Evolutionary conservation across 768 basidiomycete species (phyloP).

Genomic region (Leccinum longicurvipes): DNA sequence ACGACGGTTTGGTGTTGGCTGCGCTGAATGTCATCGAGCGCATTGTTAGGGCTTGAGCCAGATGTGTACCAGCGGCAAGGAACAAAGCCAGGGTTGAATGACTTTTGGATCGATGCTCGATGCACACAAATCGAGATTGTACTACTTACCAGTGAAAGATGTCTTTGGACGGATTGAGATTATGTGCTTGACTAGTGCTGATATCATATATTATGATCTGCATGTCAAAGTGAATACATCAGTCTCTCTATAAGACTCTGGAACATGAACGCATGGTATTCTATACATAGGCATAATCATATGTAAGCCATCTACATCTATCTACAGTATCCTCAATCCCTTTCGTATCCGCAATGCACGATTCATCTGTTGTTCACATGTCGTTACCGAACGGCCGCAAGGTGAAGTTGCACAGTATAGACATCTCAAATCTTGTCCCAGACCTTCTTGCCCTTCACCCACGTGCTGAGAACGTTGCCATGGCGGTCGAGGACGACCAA

Average conservation of each 20-base stretch:
- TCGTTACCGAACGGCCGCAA: not conserved
- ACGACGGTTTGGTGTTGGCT: conserved; percentile 27
- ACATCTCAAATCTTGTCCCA: conserved; percentile 44
- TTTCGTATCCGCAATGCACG: not conserved
- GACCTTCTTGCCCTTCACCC: conserved; percentile 73
- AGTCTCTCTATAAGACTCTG: too few relatives aligned
- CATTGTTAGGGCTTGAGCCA: conserved; percentile 18
- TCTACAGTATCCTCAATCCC: too few relatives aligned
- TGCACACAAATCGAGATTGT: not conserved
- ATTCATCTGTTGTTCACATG: not conserved
- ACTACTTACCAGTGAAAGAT: too few relatives aligned
- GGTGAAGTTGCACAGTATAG: not conserved
- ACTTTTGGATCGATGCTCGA: not conserved
- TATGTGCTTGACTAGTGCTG: not conserved
- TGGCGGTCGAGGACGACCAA: conserved; percentile 69
- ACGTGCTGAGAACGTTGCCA: conserved; percentile 66
- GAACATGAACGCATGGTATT: not conserved
- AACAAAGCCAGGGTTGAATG: not conserved
- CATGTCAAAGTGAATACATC: not conserved
- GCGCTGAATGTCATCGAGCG: conserved; percentile 24
- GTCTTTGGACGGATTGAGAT: too few relatives aligned
- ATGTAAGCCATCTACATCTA: not conserved
- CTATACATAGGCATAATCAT: not conserved
- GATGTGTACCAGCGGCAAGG: not conserved
- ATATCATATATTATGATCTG: not conserved